Evolutionary conservation across 805 yeast species (phyloP), one percentile per base, ranked within the genome.

Genomic region (Yamadazyma paraphyllophila): DNA sequence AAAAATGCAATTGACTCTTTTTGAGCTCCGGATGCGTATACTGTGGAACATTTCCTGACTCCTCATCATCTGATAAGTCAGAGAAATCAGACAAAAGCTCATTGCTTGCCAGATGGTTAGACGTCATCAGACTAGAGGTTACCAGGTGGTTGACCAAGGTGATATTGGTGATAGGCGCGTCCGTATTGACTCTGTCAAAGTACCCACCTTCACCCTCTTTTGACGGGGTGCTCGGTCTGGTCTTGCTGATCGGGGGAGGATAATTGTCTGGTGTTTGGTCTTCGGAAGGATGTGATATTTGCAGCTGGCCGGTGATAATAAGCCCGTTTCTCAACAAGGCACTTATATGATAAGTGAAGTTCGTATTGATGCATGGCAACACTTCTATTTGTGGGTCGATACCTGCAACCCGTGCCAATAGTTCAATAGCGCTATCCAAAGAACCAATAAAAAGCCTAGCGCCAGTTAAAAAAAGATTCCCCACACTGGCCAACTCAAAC

Each of bases 301-400:
- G 96, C 2, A 92, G 84, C 62, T 91, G 98, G 10, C 98, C 98
- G 0, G 91, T 85, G 30, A 91, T 83, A 2, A 85, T 71, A 3
- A 76, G 70, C 2, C 95, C 96, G 62, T 88, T 78, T 29, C 69
- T 67, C 36, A 91, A 69, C 25, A 77, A 54, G 0, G 96, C 97
- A 41, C 92, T 82, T 24, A 91, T 89, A 57, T 90, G 96, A 53
- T 88, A 88, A 12, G 91, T 82, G 66, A 86, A 87, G 55, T 85
- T 88, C 7, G 96, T 86, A 57, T 86, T 88, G 33, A 90, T 69
- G 50, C 96, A 89, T 0, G 97, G 96, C 5, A 88, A 61, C 1
- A 90, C 88, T 35, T 77, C 72, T 2, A 76, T 66, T 5, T 63
- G 60, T 2, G 74, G 58, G n/a, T 78, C 77, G 16, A 85, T 74